Evolutionary conservation across 2,329 filamentous ascomycete species (phyloP).

Genomic region (Pseudofabraea citricarpa): DNA sequence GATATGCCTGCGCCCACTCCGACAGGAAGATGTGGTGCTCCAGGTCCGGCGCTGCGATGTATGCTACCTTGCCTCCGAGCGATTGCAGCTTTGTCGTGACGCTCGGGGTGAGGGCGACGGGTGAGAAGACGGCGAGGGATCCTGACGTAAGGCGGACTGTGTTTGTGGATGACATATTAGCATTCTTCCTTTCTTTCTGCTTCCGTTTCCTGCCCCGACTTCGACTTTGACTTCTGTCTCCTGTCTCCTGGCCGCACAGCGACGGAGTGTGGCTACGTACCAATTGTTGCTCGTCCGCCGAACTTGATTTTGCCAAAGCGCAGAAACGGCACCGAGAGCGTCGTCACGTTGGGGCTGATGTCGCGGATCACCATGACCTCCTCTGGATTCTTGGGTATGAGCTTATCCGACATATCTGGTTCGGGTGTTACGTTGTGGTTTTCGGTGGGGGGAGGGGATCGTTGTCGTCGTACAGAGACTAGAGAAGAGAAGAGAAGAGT

Average conservation of each 20-base stretch:
- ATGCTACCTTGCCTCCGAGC: slow-evolving; percentile 68
- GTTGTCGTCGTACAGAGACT: too few species aligned
- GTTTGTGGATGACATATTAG: neutral
- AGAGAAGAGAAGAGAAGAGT: too few species aligned
- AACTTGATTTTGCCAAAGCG: slow-evolving; percentile 77
- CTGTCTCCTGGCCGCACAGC: too few species aligned
- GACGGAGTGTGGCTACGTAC: slow-evolving; percentile 39
- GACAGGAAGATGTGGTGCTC: slow-evolving; percentile 95
- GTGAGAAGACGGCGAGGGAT: slow-evolving; percentile 83
- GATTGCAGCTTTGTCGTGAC: slow-evolving; percentile 60
- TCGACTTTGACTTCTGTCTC: too few species aligned
- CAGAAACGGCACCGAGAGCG: slow-evolving; percentile 76
- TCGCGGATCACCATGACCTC: slow-evolving; percentile 88
- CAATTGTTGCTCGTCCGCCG: slow-evolving; percentile 81
- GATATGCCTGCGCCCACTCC: slow-evolving; percentile 76
- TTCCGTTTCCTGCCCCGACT: too few species aligned
- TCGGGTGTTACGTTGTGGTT: neutral
- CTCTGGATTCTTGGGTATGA: slow-evolving; percentile 66
- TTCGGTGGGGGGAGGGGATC: too few species aligned
- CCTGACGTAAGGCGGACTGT: slow-evolving; percentile 74
- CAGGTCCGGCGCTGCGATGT: slow-evolving; percentile 82
- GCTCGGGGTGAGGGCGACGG: slow-evolving; percentile 75
- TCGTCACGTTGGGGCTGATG: slow-evolving; percentile 73
- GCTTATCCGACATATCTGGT: slow-evolving; percentile 31
- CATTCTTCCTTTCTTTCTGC: too few species aligned